phyloP scores from a whole-genome alignment of 352 stramenopile genomes.

The Proteromonas lacertae region DNA sequence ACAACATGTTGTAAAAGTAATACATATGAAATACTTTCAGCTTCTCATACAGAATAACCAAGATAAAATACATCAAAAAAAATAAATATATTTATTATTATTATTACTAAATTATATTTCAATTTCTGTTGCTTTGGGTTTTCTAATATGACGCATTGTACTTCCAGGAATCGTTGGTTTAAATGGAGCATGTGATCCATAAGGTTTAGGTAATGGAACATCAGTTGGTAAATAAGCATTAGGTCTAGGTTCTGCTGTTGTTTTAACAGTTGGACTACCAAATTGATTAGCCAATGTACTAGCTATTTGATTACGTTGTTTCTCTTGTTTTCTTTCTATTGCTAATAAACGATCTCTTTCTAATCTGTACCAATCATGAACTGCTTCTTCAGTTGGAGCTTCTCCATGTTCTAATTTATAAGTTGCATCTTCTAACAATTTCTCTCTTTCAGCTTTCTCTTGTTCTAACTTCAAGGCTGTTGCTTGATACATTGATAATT shows the following conservation, averaged over 20 bases:
- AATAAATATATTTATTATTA: too few species aligned
- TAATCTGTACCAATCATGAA: slow-evolving; percentile 14
- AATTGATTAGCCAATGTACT: slow-evolving; percentile 2
- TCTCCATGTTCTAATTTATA: slow-evolving; percentile 22
- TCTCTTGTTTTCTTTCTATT: slow-evolving; percentile 16
- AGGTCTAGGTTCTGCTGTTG: slow-evolving; percentile 32
- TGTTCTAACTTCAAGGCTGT: slow-evolving; percentile 62
- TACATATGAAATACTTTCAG: too few species aligned
- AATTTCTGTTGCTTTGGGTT: slow-evolving; percentile 41
- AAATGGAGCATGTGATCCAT: slow-evolving; percentile 49
- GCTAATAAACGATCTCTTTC: slow-evolving; percentile 17
- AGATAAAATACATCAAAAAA: too few species aligned
- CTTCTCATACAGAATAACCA: too few species aligned
- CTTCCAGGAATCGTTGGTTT: slow-evolving; percentile 39
- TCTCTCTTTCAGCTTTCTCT: slow-evolving; percentile 32
- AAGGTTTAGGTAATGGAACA: slow-evolving; percentile 57
- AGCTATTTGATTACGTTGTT: too few species aligned
- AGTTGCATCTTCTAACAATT: slow-evolving; percentile 23
- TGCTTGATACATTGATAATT: slow-evolving; percentile 71
- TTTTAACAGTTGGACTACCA: slow-evolving; percentile 24
- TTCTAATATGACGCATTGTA: slow-evolving; percentile 54
- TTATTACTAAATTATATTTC: too few species aligned
- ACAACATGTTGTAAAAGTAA: too few species aligned
- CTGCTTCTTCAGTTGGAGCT: slow-evolving; percentile 27
- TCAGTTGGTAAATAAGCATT: slow-evolving; percentile 59